Base-by-base conservation (phyloP, 108 stramenopile genomes). In the Fragilaria crotonensis region DNA sequence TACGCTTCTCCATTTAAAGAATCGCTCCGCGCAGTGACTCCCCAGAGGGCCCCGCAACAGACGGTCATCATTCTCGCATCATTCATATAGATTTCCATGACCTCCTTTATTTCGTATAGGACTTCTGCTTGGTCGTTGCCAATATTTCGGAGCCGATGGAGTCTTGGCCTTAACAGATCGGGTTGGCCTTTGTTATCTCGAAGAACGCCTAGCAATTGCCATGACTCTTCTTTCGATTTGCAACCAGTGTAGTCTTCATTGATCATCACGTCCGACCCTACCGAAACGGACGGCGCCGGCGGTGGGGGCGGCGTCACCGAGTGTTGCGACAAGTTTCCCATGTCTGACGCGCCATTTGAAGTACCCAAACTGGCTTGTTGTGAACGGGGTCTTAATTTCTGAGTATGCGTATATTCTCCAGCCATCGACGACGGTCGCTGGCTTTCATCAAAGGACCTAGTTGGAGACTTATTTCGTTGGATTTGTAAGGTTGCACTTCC, bases 101-200 rank as follows among this genome's bases (percentile, higher is more conserved):
- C 31, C 4, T 57, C 59, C 30, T 57, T 69, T 0, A 74, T 46
- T 32, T 63, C 57, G 25, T 57, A 23, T 45, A 74, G 9, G 14
- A 52, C 32, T 0, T 46, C 67, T 19, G 30, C n/a, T 19, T 27
- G 46, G 18, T 57, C 47, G 25, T 36, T 45, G 31, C 19, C 73
- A 2, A 60, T 9, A 45, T 75, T 75, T 29, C 74, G 33, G 23
- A 75, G 33, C 4, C 30, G 41, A 49, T 75, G 74, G 26, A 75
- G 48, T 26, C 44, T 59, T 11, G 45, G 45, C 33, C 31, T 29
- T 25, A 68, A 50, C 2, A 54, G 33, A 26, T 56, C 49, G 1
- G 60, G 41, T 19, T 57, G 20, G n/a, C 3, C 48, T 27, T 27
- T 45, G 29, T 58, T 52, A 0, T 62, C 64, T 4, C 49, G 46